These are phyloP conservation scores for Teunomyces atbi DNA, from an alignment of 805 yeast genomes.

Conservation along the genomic window DNA sequence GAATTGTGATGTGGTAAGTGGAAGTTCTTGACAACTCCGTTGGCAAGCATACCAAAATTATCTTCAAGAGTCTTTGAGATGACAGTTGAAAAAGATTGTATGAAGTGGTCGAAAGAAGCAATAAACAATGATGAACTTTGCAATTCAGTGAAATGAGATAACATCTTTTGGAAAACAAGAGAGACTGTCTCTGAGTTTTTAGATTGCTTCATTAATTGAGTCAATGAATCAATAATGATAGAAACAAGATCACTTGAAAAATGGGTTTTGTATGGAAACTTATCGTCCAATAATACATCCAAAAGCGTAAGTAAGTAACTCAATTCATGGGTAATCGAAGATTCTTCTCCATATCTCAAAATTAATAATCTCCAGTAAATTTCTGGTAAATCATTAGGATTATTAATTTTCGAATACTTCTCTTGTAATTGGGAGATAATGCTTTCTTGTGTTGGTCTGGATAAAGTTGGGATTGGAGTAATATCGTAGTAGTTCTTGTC, in stretches of 20 bases:
- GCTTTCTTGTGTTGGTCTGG: constrained; percentile 26
- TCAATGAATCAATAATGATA: constrained; percentile 31
- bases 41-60: constrained; percentile 12
- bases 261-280: constrained; percentile 10
- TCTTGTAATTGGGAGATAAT: constrained; percentile 10
- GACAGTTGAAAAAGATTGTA: constrained; percentile 11
- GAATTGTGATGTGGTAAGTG: constrained; percentile 48
- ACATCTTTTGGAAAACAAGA: constrained; percentile 11
- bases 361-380: constrained; percentile 53
- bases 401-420: constrained; percentile 7
- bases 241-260: constrained; percentile 44
- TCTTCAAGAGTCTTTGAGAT: neutral
- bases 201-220: constrained; percentile 19
- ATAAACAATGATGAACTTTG: constrained; percentile 38
- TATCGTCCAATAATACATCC: constrained; percentile 8
- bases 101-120: constrained; percentile 29
- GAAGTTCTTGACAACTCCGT: constrained; percentile 30
- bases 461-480: constrained; percentile 20
- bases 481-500: constrained; percentile 10
- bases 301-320: constrained; percentile 17
- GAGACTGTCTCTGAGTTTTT: neutral
- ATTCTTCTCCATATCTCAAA: constrained; percentile 34
- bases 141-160: constrained; percentile 20
- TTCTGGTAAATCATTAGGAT: constrained; percentile 25
- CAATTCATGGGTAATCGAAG: constrained; percentile 14